Conservation (phyloP, 129 eudicot genomes). For the Tagetes erecta region DNA sequence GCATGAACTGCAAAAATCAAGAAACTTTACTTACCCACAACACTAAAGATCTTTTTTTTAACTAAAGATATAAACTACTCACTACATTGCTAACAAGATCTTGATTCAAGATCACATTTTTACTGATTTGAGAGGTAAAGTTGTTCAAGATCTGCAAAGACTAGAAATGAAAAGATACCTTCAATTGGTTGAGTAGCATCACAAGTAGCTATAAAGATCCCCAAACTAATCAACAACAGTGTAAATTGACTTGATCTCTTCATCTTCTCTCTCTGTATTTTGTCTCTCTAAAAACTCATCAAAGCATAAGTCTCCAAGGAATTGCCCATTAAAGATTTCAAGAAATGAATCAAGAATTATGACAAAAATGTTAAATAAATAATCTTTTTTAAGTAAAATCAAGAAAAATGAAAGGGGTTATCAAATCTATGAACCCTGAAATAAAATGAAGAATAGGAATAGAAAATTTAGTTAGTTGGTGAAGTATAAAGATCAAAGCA, state of each 20-base stretch:
- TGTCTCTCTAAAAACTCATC: slow-evolving; percentile 27
- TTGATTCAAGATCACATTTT: background rate
- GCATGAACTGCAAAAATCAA: slow-evolving; percentile 43
- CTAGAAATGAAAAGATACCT: slow-evolving; percentile 30
- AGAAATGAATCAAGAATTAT: slow-evolving; percentile 1
- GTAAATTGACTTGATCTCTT: slow-evolving; percentile 16
- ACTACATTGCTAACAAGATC: slow-evolving; percentile 27
- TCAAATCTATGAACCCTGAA: slow-evolving; percentile 25
- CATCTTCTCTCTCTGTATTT: slow-evolving; percentile 30
- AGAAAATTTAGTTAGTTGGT: slow-evolving; percentile 23
- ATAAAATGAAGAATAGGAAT: slow-evolving; percentile 29
- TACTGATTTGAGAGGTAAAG: background rate
- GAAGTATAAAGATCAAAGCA: slow-evolving; percentile 40
- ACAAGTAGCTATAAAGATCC: slow-evolving; percentile 30
- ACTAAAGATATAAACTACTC: background rate
- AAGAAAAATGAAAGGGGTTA: slow-evolving; percentile 18
- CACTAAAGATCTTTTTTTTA: background rate
- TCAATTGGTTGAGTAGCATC: slow-evolving; percentile 38
- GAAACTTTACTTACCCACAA: slow-evolving; percentile 18
- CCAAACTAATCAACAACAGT: slow-evolving; percentile 25
- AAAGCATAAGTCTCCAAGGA: slow-evolving; percentile 16
- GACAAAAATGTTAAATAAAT: slow-evolving; percentile 7
- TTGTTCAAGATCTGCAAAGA: slow-evolving; percentile 32
- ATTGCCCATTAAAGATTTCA: slow-evolving; percentile 8
- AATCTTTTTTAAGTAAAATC: slow-evolving; percentile 21